A percentile compares a stretch with the other conserved stretches of the same genome.
Evolutionary conservation across 352 stramenopile genomes (phyloP).

Genomic region (Globisporangium alternatum): DNA sequence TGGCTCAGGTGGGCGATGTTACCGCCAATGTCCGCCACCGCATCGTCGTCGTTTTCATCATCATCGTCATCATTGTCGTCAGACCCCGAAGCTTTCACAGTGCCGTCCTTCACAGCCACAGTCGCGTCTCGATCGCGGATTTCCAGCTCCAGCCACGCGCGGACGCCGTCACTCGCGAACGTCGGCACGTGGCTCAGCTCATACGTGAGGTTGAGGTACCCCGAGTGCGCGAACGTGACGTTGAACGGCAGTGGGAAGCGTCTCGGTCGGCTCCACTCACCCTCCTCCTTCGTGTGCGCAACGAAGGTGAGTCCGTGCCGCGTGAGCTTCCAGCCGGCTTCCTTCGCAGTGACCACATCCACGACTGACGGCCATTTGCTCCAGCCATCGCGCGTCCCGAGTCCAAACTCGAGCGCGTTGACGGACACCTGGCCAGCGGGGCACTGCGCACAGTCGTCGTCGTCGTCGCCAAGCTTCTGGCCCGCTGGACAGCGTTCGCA

Average conservation of each 20-base stretch:
- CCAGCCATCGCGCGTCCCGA: conserved; percentile 52
- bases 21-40: conserved; percentile 22
- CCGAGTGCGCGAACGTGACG: conserved; percentile 47
- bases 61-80: conserved; percentile 7
- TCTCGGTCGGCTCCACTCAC: conserved; percentile 24
- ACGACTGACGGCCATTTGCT: conserved; percentile 57
- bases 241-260: conserved; percentile 57
- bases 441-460: conserved; percentile 31
- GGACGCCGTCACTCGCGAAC: conserved; percentile 49
- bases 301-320: conserved; percentile 52
- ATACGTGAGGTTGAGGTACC: conserved; percentile 66
- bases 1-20: conserved; percentile 53
- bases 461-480: conserved; percentile 30
- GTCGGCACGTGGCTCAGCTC: conserved; percentile 57
- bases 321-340: conserved; percentile 63
- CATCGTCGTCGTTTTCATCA: conserved; percentile 24
- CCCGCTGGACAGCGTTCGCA: conserved; percentile 45
- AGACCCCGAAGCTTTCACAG: neutral
- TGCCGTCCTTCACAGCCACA: conserved; percentile 11
- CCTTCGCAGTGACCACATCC: conserved; percentile 32
- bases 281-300: conserved; percentile 20
- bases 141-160: conserved; percentile 74
- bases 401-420: conserved; percentile 50
- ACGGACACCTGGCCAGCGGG: conserved; percentile 48
- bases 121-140: conserved; percentile 26